Conservation (phyloP, 78 protist species). For the Dictyostelium discoideum region DNA sequence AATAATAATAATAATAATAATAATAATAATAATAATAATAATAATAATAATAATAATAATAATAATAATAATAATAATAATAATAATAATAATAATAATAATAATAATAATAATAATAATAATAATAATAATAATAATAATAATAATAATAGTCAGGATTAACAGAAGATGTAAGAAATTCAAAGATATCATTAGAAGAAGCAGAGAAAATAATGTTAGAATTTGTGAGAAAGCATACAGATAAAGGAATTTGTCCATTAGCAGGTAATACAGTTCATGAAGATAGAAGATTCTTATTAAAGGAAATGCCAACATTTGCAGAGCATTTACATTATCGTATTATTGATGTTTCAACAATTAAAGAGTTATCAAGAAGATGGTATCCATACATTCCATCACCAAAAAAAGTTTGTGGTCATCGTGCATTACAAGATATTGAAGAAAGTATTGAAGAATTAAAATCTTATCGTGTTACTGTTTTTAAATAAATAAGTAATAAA, state of each 20-base stretch:
- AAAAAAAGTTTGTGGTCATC: neutral
- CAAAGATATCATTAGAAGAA: slow-evolving; percentile 54
- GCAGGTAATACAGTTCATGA: slow-evolving; percentile 73
- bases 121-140: neutral
- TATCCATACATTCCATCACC: slow-evolving; percentile 27
- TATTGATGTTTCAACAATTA: slow-evolving; percentile 71
- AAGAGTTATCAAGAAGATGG: slow-evolving; percentile 74
- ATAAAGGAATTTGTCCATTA: slow-evolving; percentile 21
- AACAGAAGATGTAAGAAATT: slow-evolving; percentile 30
- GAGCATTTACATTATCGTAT: slow-evolving; percentile 66
- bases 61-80: neutral
- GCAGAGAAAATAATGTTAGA: slow-evolving; percentile 56
- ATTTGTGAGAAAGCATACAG: slow-evolving; percentile 41
- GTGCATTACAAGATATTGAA: slow-evolving; percentile 63
- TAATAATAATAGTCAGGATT: slow-evolving; percentile 58
- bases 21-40: neutral
- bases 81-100: neutral
- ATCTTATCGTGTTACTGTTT: slow-evolving; percentile 34
- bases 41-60: neutral
- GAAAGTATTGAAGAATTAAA: slow-evolving; percentile 73
- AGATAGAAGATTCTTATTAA: slow-evolving; percentile 47
- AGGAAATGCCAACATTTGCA: slow-evolving; percentile 74
- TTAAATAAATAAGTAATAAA: slow-evolving; percentile 14
- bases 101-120: neutral
- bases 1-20: neutral